phyloP scores from a whole-genome alignment of 2,329 filamentous ascomycete genomes.

The Fusarium xyrophilum region DNA sequence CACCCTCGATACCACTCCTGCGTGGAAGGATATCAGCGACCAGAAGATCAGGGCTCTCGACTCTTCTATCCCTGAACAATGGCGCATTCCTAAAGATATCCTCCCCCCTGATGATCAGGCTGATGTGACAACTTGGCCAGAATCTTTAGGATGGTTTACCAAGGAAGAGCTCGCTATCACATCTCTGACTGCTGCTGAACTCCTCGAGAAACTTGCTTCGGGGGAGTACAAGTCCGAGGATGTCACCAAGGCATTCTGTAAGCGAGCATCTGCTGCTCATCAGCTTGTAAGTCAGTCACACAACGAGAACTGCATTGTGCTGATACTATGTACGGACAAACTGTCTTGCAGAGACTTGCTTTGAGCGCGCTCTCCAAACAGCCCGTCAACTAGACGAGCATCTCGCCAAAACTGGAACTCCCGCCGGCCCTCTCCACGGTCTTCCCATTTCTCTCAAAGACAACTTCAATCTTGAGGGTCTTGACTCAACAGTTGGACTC shows the following conservation, averaged over 20 bases:
- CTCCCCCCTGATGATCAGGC: slow-evolving; percentile 57
- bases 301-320: accelerated
- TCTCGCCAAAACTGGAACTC: slow-evolving; percentile 54
- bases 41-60: slow-evolving; percentile 28
- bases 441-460: slow-evolving; percentile 74
- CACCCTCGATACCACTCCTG: slow-evolving; percentile 14
- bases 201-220: slow-evolving; percentile 45
- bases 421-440: slow-evolving; percentile 69
- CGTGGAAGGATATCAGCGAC: slow-evolving; percentile 26
- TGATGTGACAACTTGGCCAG: slow-evolving; percentile 64
- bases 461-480: slow-evolving; percentile 68
- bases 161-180: slow-evolving; percentile 56
- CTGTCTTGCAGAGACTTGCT: slow-evolving; percentile 62
- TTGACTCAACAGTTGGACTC: slow-evolving; percentile 70
- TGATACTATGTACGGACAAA: slow-evolving; percentile 47
- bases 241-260: slow-evolving; percentile 60
- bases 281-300: slow-evolving; percentile 46
- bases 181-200: slow-evolving; percentile 50
- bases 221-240: slow-evolving; percentile 49
- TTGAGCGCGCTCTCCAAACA: slow-evolving; percentile 57
- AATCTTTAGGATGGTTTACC: slow-evolving; percentile 66
- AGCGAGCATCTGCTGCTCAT: slow-evolving; percentile 62
- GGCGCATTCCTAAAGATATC: slow-evolving; percentile 60
- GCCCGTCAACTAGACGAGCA: slow-evolving; percentile 60
- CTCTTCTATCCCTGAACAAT: slow-evolving; percentile 63